These are phyloP conservation scores for Mortierella sp. DNA, from an alignment of 371 early-diverging fungal species.

Conservation along the genomic window DNA sequence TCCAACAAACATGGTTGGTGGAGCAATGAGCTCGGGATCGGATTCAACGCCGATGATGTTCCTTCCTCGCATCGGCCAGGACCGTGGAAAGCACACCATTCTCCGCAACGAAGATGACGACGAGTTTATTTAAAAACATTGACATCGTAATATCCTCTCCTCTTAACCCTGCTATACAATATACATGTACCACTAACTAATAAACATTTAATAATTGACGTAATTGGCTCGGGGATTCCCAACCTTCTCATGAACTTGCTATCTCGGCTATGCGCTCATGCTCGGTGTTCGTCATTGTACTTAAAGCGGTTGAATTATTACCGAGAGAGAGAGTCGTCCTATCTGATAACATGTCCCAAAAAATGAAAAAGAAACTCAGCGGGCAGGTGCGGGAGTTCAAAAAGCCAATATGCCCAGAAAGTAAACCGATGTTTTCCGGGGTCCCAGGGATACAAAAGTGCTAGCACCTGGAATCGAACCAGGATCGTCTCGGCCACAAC, in stretches of 20 bases:
- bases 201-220: not conserved
- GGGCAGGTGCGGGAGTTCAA: not conserved
- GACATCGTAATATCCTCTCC: not conserved
- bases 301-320: too few relatives aligned
- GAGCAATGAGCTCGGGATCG: conserved; percentile 34
- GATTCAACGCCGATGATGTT: conserved; percentile 55
- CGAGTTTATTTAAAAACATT: conserved; percentile 30
- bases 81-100: conserved; percentile 48
- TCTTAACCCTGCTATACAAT: not conserved
- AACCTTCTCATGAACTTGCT: too few relatives aligned
- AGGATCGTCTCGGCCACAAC: conserved; percentile 22
- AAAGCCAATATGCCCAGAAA: not conserved
- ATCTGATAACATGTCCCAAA: too few relatives aligned
- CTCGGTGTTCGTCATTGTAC: not conserved
- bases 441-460: not conserved
- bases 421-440: too few relatives aligned
- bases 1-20: conserved; percentile 51
- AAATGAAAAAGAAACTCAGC: not conserved
- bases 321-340: too few relatives aligned
- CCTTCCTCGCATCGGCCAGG: conserved; percentile 50
- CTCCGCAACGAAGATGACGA: conserved; percentile 54
- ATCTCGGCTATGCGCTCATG: not conserved
- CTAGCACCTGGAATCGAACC: conserved; percentile 17
- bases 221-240: too few relatives aligned
- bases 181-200: not conserved